Conservation (phyloP, 768 basidiomycete species). For the Boletus reticulatus region DNA sequence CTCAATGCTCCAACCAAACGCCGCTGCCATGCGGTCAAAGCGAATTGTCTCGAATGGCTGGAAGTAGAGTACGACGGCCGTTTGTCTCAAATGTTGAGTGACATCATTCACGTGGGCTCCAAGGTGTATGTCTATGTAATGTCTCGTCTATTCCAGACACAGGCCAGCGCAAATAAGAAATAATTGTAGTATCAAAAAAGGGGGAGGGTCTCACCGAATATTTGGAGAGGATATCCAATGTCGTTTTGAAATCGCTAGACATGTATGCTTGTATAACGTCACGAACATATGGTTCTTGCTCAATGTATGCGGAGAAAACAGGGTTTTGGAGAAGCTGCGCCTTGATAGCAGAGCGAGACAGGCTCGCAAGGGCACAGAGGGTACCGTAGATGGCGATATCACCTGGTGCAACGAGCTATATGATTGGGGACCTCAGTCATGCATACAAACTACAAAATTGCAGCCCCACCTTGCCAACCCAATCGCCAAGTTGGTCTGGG, state of each 20-base stretch:
- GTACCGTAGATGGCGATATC: conserved; percentile 90
- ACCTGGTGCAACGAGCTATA: conserved; percentile 63
- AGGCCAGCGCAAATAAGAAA: not conserved
- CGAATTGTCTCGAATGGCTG: conserved; percentile 85
- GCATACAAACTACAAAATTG: not conserved
- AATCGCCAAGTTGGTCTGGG: conserved; percentile 67
- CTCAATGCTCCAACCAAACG: conserved; percentile 79
- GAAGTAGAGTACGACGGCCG: conserved; percentile 85
- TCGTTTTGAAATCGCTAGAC: conserved; percentile 81
- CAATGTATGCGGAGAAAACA: conserved; percentile 72
- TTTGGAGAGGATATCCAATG: conserved; percentile 68
- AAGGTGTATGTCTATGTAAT: conserved; percentile 78
- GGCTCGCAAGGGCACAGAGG: conserved; percentile 77
- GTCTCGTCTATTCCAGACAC: conserved; percentile 56
- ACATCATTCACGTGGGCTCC: conserved; percentile 63
- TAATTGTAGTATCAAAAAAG: not conserved
- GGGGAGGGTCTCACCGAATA: conserved; percentile 54
- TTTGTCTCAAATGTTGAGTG: conserved; percentile 67
- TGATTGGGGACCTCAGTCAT: not conserved
- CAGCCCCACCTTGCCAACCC: conserved; percentile 61
- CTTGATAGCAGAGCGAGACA: conserved; percentile 70
- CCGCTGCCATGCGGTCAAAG: conserved; percentile 78
- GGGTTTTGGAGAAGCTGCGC: conserved; percentile 64
- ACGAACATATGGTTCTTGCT: conserved; percentile 83
- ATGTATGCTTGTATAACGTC: conserved; percentile 87